Evolutionary conservation across 306 rosid species (phyloP).

Genomic region (Begonia peltatifolia): DNA sequence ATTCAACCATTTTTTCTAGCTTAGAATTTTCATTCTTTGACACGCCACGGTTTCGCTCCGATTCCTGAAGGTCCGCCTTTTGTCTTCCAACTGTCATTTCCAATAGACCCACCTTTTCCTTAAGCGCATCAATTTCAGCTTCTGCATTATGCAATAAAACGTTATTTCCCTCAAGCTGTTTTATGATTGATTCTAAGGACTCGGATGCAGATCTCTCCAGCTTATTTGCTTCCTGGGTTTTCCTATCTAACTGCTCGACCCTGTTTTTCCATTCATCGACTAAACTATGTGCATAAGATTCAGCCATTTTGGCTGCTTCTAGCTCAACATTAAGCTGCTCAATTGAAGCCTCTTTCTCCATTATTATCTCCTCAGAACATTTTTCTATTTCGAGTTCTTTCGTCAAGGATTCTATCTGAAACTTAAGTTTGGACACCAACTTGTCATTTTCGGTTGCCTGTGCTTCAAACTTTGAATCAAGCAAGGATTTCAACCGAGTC

Average conservation of each 20-base stretch:
- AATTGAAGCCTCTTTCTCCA: constrained; percentile 44
- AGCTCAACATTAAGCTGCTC: constrained; percentile 75
- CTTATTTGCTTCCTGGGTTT: constrained; percentile 50
- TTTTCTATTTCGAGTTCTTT: constrained; percentile 51
- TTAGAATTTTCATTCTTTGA: constrained; percentile 51
- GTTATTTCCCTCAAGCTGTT: constrained; percentile 54
- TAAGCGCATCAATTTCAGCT: constrained; percentile 54
- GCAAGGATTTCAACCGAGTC: constrained; percentile 45
- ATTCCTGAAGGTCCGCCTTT: constrained; percentile 60
- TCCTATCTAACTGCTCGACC: constrained; percentile 51
- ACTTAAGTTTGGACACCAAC: constrained; percentile 29
- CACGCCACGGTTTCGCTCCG: constrained; percentile 30
- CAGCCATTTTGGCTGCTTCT: constrained; percentile 85
- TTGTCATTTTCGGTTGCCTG: constrained; percentile 46
- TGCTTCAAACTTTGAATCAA: constrained; percentile 62
- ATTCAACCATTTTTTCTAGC: constrained; percentile 34
- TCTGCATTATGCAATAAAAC: constrained; percentile 61
- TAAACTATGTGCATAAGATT: constrained; percentile 54
- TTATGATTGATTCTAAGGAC: constrained; percentile 57
- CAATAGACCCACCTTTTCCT: constrained; percentile 61
- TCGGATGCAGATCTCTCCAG: constrained; percentile 76
- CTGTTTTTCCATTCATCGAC: constrained; percentile 55
- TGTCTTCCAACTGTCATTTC: constrained; percentile 70
- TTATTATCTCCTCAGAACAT: constrained; percentile 33
- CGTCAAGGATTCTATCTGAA: constrained; percentile 46